A percentile compares a stretch with the other conserved stretches of the same genome.
Evolutionary conservation across 345 rosid species (phyloP).

Genomic region (Eucalyptus erythrocorys): DNA sequence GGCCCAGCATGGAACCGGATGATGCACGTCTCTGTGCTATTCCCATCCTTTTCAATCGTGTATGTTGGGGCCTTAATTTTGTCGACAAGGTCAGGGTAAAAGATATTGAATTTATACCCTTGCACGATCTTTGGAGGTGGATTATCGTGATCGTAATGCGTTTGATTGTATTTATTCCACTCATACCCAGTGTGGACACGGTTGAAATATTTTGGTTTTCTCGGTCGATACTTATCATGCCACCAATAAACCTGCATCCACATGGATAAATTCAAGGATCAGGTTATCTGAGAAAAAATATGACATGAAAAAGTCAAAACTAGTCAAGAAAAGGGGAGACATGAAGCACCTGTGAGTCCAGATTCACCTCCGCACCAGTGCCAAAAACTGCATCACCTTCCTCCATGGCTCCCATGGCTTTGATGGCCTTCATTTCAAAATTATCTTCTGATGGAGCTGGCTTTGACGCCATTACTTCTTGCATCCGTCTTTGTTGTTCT

Average conservation of each 20-base stretch:
- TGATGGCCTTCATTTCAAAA: conserved; percentile 81
- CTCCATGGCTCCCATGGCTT: conserved; percentile 92
- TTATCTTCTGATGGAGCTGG: conserved; percentile 66
- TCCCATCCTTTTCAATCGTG: conserved; percentile 79
- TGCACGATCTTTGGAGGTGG: conserved; percentile 95
- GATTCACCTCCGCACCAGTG: conserved; percentile 83
- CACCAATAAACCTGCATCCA: conserved; percentile 82
- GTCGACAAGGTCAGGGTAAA: conserved; percentile 91
- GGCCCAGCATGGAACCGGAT: conserved; percentile 94
- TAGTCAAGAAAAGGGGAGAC: background rate
- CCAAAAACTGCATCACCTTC: conserved; percentile 96
- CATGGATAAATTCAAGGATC: background rate
- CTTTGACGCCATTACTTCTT: conserved; percentile 65
- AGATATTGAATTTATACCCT: conserved; percentile 90
- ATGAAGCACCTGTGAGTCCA: conserved; percentile 71
- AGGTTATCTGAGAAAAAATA: background rate
- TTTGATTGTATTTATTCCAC: conserved; percentile 95
- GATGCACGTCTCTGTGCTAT: conserved; percentile 69
- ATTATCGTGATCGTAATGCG: conserved; percentile 92
- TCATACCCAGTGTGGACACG: conserved; percentile 98
- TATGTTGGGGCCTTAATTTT: conserved; percentile 72
- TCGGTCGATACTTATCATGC: conserved; percentile 95
- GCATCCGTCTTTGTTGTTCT: conserved; percentile 64
- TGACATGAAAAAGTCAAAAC: too few species aligned
- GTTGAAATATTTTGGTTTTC: conserved; percentile 93